Evolutionary conservation across 2,329 filamentous ascomycete species (phyloP).

Genomic region (Leptosphaerulina australis): DNA sequence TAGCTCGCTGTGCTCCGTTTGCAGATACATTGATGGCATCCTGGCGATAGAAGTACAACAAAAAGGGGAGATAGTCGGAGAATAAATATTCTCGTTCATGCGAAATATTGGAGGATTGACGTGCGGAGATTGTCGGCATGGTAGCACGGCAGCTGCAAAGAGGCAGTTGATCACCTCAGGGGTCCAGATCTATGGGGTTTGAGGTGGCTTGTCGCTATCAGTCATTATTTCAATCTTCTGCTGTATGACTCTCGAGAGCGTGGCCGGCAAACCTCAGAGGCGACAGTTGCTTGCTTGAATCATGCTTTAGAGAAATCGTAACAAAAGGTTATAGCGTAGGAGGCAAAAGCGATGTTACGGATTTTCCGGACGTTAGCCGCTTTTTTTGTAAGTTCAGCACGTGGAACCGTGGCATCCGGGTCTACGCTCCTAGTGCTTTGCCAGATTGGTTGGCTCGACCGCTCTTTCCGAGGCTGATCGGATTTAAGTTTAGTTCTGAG

Average conservation of each 20-base stretch:
- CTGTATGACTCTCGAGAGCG: background rate
- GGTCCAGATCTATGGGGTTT: background rate
- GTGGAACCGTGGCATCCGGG: constrained; percentile 8
- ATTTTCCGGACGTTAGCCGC: constrained; percentile 5
- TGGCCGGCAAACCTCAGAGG: background rate
- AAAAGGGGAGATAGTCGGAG: constrained; percentile 3
- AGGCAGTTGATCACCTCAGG: constrained; percentile 2
- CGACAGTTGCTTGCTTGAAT: background rate
- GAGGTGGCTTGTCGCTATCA: constrained; percentile 1
- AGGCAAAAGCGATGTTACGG: background rate
- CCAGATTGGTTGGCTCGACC: constrained; percentile 3
- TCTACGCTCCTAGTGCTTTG: constrained; percentile 1
- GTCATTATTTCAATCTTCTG: background rate
- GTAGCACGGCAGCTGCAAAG: constrained; percentile 1
- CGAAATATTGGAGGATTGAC: background rate
- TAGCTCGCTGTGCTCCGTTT: background rate
- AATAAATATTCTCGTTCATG: background rate
- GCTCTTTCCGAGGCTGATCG: constrained; percentile 6
- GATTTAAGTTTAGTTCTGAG: constrained; percentile 1
- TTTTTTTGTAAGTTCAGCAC: background rate
- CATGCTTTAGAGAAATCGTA: too few species aligned
- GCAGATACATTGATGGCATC: background rate
- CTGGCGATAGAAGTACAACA: background rate
- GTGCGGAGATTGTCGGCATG: background rate
- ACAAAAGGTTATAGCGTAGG: background rate